Conservation (phyloP, 164 flowering plant species). For the Magnolia sinica region DNA sequence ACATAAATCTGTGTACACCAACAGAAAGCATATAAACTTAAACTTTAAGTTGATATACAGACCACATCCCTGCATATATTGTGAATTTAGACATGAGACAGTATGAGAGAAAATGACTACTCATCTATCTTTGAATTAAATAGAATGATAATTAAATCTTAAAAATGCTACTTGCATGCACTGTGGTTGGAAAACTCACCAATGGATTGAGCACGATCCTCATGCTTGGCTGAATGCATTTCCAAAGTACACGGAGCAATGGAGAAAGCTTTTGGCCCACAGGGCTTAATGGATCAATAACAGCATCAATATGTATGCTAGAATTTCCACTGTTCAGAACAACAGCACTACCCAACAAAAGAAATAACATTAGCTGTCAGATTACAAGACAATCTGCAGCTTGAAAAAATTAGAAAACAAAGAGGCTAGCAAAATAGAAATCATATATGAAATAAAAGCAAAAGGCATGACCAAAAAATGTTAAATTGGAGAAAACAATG, state of each 20-base stretch:
- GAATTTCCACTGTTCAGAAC: slow-evolving; percentile 55
- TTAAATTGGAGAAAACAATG: too few relatives aligned
- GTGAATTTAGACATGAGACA: too few relatives aligned
- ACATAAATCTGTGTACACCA: too few relatives aligned
- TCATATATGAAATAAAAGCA: neutral
- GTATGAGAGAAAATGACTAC: too few relatives aligned
- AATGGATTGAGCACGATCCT: slow-evolving; percentile 88
- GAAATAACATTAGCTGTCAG: slow-evolving; percentile 8
- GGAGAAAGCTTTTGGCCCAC: slow-evolving; percentile 82
- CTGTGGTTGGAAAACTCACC: slow-evolving; percentile 39
- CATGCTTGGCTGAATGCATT: slow-evolving; percentile 82
- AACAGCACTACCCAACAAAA: slow-evolving; percentile 62
- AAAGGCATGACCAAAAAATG: neutral
- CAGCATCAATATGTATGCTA: slow-evolving; percentile 89
- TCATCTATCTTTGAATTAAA: too few relatives aligned
- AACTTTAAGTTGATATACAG: too few relatives aligned
- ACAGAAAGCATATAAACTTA: too few relatives aligned
- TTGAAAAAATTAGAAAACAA: neutral
- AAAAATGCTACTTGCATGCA: neutral
- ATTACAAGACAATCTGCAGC: neutral
- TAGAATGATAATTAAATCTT: too few relatives aligned
- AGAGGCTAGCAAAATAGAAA: neutral
- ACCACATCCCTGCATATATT: too few relatives aligned
- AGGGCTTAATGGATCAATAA: slow-evolving; percentile 91
- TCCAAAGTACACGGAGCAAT: slow-evolving; percentile 62